phyloP scores from a whole-genome alignment of 2,329 filamentous ascomycete species.

The Neobulgaria alba region DNA sequence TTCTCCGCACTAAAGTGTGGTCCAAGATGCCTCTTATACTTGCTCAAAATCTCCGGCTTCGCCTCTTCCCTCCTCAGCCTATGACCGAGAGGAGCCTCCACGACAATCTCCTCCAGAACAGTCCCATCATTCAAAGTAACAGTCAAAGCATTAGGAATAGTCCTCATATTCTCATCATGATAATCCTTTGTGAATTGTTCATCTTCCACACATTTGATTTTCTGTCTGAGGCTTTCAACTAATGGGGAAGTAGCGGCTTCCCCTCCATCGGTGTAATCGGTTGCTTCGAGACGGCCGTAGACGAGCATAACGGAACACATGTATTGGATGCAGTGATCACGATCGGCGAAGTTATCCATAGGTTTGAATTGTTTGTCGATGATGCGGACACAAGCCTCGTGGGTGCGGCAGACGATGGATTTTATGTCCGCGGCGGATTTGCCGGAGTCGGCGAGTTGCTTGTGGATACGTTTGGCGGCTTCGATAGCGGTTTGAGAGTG shows the following conservation, averaged over 20 bases:
- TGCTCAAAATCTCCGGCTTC: constrained; percentile 91
- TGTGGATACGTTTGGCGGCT: constrained; percentile 80
- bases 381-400: constrained; percentile 97
- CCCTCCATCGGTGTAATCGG: constrained; percentile 85
- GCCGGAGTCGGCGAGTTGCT: constrained; percentile 72
- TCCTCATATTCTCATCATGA: constrained; percentile 86
- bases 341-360: constrained; percentile 99
- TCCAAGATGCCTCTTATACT: constrained; percentile 87
- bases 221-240: constrained; percentile 83
- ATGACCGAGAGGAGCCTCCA: constrained; percentile 93
- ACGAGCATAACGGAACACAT: constrained; percentile 96
- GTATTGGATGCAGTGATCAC: constrained; percentile 99
- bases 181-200: constrained; percentile 91
- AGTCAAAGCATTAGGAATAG: constrained; percentile 93
- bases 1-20: constrained; percentile 71
- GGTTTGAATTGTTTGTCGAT: constrained; percentile 99
- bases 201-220: constrained; percentile 95
- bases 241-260: constrained; percentile 87
- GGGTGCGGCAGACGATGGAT: constrained; percentile 84
- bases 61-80: constrained; percentile 86
- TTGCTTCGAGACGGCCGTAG: constrained; percentile 87
- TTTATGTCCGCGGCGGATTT: constrained; percentile 94
- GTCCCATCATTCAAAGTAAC: constrained; percentile 94
- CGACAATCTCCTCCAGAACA: constrained; percentile 77
- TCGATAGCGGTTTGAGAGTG: constrained; percentile 98